These are phyloP conservation scores for Solanum neorickii DNA, from an alignment of 257 asterid species.

Conservation along the genomic window DNA sequence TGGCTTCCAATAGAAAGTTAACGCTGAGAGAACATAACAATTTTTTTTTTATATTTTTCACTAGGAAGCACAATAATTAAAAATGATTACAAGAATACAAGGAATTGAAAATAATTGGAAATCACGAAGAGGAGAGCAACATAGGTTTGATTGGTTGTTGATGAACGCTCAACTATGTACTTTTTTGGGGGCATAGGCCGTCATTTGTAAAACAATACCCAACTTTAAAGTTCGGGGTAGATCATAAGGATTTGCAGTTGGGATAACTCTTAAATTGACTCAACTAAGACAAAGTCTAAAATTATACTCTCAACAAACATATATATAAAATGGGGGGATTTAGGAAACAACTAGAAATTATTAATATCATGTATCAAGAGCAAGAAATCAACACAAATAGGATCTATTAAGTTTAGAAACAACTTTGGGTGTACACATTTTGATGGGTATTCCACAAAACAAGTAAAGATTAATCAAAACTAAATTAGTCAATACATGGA, in stretches of 20 bases:
- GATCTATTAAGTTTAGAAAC: not conserved
- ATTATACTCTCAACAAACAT: not conserved
- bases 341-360: not conserved
- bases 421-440: not conserved
- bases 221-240: not conserved
- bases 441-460: not conserved
- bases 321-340: not conserved
- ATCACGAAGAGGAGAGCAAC: not conserved
- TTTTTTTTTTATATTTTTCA: too few relatives aligned
- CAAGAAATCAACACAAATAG: not conserved
- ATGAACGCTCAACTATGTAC: not conserved
- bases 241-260: not conserved
- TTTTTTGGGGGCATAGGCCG: not conserved
- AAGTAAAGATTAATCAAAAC: not conserved
- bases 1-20: not conserved
- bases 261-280: not conserved
- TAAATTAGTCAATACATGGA: not conserved
- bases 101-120: too few relatives aligned
- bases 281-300: not conserved
- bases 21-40: not conserved
- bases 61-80: not conserved
- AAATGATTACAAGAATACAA: not conserved
- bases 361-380: not conserved
- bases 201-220: too few relatives aligned
- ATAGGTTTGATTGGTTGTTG: not conserved